Evolutionary conservation across 2,329 filamentous ascomycete species (phyloP).

Genomic region (Diaporthe eres): DNA sequence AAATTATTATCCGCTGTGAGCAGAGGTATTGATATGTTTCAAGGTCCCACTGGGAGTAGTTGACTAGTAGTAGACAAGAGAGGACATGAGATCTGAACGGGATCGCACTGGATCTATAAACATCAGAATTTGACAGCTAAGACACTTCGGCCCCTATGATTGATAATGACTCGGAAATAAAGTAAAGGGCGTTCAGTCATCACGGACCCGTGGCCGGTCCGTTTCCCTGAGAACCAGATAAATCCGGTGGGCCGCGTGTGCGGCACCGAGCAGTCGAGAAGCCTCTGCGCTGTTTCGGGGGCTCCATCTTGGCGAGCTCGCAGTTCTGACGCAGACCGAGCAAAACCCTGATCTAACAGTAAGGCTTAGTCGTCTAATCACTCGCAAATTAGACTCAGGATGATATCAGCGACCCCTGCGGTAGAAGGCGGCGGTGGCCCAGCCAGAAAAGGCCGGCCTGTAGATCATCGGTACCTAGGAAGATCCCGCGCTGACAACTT

Average conservation of each 20-base stretch:
- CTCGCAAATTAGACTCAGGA: constrained; percentile 14
- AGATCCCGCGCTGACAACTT: constrained; percentile 24
- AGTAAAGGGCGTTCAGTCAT: background rate
- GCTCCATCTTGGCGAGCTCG: constrained; percentile 22
- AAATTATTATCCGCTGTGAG: constrained; percentile 3
- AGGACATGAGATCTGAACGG: background rate
- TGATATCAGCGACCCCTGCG: constrained; percentile 1
- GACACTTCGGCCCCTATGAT: constrained; percentile 27
- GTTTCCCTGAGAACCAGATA: background rate
- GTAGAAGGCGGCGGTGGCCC: background rate
- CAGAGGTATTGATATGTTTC: background rate
- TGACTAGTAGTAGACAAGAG: background rate
- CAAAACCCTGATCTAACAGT: background rate
- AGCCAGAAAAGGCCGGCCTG: constrained; percentile 13
- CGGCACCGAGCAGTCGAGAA: constrained; percentile 9
- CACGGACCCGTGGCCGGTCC: constrained; percentile 22
- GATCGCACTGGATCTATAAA: constrained; percentile 16
- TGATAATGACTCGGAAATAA: constrained; percentile 19
- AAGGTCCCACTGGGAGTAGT: background rate
- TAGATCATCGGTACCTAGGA: constrained; percentile 26
- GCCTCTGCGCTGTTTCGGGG: constrained; percentile 20
- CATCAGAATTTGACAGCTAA: constrained; percentile 13
- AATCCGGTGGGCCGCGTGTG: constrained; percentile 9
- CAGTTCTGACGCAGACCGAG: constrained; percentile 21
- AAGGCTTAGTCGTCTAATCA: constrained; percentile 1